Evolutionary conservation across 345 rosid species (phyloP).

Genomic region (Linum tenue): DNA sequence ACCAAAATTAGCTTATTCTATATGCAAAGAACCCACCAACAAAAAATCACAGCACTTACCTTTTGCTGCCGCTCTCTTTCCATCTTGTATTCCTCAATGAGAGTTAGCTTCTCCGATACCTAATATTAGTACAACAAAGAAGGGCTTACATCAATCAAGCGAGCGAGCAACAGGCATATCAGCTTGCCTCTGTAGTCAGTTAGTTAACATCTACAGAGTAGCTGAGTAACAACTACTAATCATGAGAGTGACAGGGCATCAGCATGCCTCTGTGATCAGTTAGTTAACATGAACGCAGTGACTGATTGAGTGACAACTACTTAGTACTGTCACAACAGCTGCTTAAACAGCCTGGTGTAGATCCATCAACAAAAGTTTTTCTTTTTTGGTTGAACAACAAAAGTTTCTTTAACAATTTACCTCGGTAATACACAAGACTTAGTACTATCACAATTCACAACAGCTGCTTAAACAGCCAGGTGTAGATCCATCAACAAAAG

Average conservation of each 20-base stretch:
- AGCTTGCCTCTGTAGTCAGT: neutral
- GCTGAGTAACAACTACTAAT: too few relatives aligned
- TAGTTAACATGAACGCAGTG: too few relatives aligned
- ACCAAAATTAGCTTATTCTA: neutral
- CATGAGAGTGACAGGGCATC: neutral
- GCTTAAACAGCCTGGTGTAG: neutral
- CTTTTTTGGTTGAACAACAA: too few relatives aligned
- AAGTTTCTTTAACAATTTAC: neutral
- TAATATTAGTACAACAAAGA: slow-evolving; percentile 12
- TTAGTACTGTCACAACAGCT: too few relatives aligned
- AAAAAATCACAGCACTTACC: slow-evolving; percentile 28
- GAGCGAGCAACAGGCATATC: neutral
- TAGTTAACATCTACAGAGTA: too few relatives aligned
- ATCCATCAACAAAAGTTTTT: neutral
- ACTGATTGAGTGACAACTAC: too few relatives aligned
- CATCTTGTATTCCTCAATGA: slow-evolving; percentile 76
- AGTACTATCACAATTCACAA: too few relatives aligned
- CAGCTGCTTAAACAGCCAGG: too few relatives aligned
- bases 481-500: neutral
- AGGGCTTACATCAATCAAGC: neutral
- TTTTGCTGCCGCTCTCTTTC: slow-evolving; percentile 80
- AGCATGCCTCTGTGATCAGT: neutral
- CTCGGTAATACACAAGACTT: neutral
- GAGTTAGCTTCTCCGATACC: slow-evolving; percentile 71
- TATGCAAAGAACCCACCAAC: neutral